phyloP scores from a whole-genome alignment of 2,329 filamentous ascomycete genomes.

The Verticillium klebahnii region DNA sequence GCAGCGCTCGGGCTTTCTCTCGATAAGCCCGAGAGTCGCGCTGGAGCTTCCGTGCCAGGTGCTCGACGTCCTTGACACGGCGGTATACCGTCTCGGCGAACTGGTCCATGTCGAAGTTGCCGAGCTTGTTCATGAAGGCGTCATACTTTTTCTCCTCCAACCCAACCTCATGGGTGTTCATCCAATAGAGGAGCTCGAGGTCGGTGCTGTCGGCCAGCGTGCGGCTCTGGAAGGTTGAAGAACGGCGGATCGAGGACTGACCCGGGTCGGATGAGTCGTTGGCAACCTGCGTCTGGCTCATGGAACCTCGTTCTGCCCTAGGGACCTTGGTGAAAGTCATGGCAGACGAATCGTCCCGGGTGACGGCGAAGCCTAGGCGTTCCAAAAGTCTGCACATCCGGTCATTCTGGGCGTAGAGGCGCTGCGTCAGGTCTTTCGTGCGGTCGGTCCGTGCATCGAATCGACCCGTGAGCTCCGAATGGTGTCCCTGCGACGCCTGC shows the following conservation, averaged over 20 bases:
- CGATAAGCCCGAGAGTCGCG: constrained; percentile 83
- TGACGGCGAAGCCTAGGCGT: constrained; percentile 77
- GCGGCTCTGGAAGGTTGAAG: constrained; percentile 47
- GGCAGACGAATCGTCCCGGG: constrained; percentile 61
- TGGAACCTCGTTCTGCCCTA: constrained; percentile 50
- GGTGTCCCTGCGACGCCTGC: constrained; percentile 46
- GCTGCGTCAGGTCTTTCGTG: constrained; percentile 79
- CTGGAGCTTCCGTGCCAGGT: constrained; percentile 88
- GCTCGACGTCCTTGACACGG: constrained; percentile 88
- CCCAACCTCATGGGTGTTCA: constrained; percentile 60
- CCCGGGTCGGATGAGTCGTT: constrained; percentile 54
- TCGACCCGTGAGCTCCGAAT: constrained; percentile 47
- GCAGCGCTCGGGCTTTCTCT: constrained; percentile 75
- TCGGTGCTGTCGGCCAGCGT: constrained; percentile 59
- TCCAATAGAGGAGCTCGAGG: constrained; percentile 76
- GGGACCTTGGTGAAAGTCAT: constrained; percentile 73
- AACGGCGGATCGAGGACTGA: constrained; percentile 43
- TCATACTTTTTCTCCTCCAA: constrained; percentile 70
- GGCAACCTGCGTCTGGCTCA: constrained; percentile 41
- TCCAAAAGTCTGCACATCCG: constrained; percentile 80
- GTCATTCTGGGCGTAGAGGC: constrained; percentile 78
- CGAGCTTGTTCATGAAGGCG: constrained; percentile 67
- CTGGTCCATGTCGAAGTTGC: constrained; percentile 75
- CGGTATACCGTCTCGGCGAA: constrained; percentile 85
- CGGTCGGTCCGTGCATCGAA: constrained; percentile 67